Evolutionary conservation across 2,329 filamentous ascomycete species (phyloP).

Genomic region (Hymenoscyphus infarciens): DNA sequence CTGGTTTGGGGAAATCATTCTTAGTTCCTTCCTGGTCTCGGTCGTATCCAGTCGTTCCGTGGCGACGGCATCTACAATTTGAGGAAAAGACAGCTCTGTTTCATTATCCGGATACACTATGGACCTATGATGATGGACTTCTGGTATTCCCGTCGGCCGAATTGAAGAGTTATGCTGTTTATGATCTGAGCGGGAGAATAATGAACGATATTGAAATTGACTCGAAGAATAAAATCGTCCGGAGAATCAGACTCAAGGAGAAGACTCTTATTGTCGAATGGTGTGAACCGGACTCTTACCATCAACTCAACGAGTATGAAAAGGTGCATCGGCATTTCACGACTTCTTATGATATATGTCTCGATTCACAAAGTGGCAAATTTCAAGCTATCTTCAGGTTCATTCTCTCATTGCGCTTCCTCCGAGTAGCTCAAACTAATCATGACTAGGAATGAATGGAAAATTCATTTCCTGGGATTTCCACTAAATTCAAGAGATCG

Average conservation of each 20-base stretch:
- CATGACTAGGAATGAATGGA: conserved; percentile 47
- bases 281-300: conserved; percentile 51
- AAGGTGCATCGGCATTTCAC: conserved; percentile 56
- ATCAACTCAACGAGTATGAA: conserved; percentile 49
- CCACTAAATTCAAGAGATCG: conserved; percentile 53
- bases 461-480: conserved; percentile 55
- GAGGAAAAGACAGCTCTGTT: conserved; percentile 41
- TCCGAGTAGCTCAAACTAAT: not conserved
- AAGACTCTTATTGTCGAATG: conserved; percentile 61
- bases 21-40: conserved; percentile 28
- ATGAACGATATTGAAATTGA: conserved; percentile 50
- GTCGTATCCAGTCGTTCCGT: conserved; percentile 41
- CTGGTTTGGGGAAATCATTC: conserved; percentile 40
- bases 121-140: conserved; percentile 53
- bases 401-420: conserved; percentile 6
- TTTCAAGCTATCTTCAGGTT: conserved; percentile 50
- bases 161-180: conserved; percentile 40
- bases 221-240: conserved; percentile 46
- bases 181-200: conserved; percentile 47
- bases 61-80: conserved; percentile 44
- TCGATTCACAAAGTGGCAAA: conserved; percentile 13
- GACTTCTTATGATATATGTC: conserved; percentile 51
- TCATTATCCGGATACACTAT: conserved; percentile 46
- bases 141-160: conserved; percentile 48
- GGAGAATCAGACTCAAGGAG: conserved; percentile 51